phyloP scores from a whole-genome alignment of 2,329 filamentous ascomycete genomes.

The Monosporascus sp. region DNA sequence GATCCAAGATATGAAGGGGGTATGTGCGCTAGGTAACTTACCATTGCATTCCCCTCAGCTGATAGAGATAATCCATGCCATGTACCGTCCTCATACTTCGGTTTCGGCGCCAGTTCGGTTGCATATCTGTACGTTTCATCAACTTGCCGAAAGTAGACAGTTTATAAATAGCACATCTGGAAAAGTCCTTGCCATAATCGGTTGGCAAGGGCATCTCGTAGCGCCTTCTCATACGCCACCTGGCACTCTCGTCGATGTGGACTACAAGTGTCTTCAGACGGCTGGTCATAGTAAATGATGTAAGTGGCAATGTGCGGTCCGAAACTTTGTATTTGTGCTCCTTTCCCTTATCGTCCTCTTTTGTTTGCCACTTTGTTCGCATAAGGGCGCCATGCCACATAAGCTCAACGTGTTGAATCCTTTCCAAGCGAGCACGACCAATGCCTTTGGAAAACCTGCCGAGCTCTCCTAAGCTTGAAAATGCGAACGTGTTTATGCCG shows the following conservation, averaged over 20 bases:
- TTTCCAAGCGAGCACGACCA: conserved; percentile 30
- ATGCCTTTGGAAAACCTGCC: conserved; percentile 42
- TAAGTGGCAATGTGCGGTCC: conserved; percentile 31
- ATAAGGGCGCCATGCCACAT: conserved; percentile 26
- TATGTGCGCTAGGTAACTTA: background rate
- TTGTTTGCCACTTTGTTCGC: conserved; percentile 14
- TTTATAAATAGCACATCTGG: conserved; percentile 15
- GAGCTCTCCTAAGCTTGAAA: conserved; percentile 49
- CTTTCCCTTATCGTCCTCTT: background rate
- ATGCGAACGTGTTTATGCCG: conserved; percentile 44
- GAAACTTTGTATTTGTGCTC: conserved; percentile 22
- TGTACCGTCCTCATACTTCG: conserved; percentile 37
- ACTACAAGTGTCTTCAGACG: conserved; percentile 37
- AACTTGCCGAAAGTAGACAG: conserved; percentile 12
- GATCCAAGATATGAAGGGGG: too few relatives aligned
- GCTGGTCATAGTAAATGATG: conserved; percentile 29
- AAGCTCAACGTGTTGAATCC: conserved; percentile 41
- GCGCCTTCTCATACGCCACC: conserved; percentile 26
- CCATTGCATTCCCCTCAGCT: conserved; percentile 37
- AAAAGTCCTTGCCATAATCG: conserved; percentile 4
- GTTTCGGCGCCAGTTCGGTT: conserved; percentile 34
- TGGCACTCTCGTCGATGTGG: conserved; percentile 34
- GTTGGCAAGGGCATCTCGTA: conserved; percentile 28
- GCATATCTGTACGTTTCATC: conserved; percentile 24
- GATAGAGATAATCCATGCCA: conserved; percentile 39